Conservation (phyloP, 805 yeast genomes). For the Candida nemodendra region DNA sequence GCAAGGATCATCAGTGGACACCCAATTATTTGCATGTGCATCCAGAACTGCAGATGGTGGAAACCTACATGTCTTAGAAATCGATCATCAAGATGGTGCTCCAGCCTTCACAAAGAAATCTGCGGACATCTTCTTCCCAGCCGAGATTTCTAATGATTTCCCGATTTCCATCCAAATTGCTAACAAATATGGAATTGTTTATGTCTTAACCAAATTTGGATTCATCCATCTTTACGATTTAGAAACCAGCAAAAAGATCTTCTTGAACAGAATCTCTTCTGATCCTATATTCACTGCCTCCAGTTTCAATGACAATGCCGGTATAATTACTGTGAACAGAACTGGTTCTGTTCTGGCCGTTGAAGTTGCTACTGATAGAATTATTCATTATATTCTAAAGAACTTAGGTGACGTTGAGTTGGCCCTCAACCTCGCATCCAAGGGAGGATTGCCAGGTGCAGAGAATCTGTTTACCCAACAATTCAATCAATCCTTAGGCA, state of each 20-base stretch:
- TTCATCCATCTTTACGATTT: constrained; percentile 93
- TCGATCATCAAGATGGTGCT: constrained; percentile 83
- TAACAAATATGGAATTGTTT: constrained; percentile 80
- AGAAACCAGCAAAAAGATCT: constrained; percentile 88
- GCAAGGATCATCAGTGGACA: constrained; percentile 70
- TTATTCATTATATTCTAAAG: constrained; percentile 85
- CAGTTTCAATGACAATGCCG: constrained; percentile 66
- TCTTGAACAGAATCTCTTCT: constrained; percentile 93
- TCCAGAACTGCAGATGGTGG: constrained; percentile 84
- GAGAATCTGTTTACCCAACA: constrained; percentile 89
- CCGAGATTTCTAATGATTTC: constrained; percentile 94
- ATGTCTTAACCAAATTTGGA: constrained; percentile 91
- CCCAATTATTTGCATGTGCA: constrained; percentile 90
- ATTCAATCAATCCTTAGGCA: constrained; percentile 77
- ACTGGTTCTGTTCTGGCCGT: constrained; percentile 94
- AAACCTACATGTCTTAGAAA: constrained; percentile 88
- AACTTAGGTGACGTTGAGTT: constrained; percentile 82
- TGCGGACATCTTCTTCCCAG: constrained; percentile 93
- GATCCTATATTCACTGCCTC: constrained; percentile 93
- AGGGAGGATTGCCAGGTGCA: constrained; percentile 98
- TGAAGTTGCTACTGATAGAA: constrained; percentile 77
- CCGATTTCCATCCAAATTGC: constrained; percentile 91
- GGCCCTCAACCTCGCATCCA: constrained; percentile 84
- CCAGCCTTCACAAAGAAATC: constrained; percentile 88
- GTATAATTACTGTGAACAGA: constrained; percentile 91